Base-by-base conservation (phyloP, 2,329 filamentous ascomycete genomes). In the Aspergillus brunneoviolaceus region DNA sequence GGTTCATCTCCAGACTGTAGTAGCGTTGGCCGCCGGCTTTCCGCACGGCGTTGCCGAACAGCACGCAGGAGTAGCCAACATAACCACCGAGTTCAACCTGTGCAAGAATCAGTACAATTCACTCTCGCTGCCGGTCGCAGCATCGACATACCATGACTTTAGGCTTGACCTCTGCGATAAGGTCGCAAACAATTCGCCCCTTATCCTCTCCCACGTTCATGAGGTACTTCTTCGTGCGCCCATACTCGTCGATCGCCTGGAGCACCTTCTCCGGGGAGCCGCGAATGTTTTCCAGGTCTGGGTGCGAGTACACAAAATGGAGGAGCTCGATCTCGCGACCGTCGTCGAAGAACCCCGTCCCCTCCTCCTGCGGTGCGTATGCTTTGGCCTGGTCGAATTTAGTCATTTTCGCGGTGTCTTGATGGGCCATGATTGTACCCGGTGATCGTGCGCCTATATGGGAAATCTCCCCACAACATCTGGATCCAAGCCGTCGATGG, bases 191-290 rank as follows among this genome's bases (percentile, higher is more conserved):
- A 51, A 92, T 88, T 63, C 80, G 82, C 39, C 89, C 89, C 76
- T 95, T 95, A 70, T 87, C 81, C 66, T 87, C 82, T 50, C 90
- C 90, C 1, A 94, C 85, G 64, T 92, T 94, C 88, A 94, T 93
- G 3, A 59, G 51, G 49, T 93, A 82, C 63, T 88, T 89, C 70
- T 87, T 89, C 61, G 85, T 81, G 39, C 83, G 76, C 14, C 79
- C 85, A 73, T 82, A 94, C 57, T 89, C 84, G 69, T 93, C 89
- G 71, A 94, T 91, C 33, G 85, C 86, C 29, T 81, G 79, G 0
- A 92, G 79, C 1, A 94, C 83, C 55, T 81, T 81, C n/a, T 82
- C 69, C 0, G 90, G 89, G n/a, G 85, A 86, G 19, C 84, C 85
- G 51, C 86, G 81, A 54, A 92, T 81, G 55, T 85, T 77, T 3